A percentile compares a stretch with the other conserved stretches of the same genome.
Evolutionary conservation across 495 filamentous ascomycete species (phyloP).

Genomic region (Tuber brumale): DNA sequence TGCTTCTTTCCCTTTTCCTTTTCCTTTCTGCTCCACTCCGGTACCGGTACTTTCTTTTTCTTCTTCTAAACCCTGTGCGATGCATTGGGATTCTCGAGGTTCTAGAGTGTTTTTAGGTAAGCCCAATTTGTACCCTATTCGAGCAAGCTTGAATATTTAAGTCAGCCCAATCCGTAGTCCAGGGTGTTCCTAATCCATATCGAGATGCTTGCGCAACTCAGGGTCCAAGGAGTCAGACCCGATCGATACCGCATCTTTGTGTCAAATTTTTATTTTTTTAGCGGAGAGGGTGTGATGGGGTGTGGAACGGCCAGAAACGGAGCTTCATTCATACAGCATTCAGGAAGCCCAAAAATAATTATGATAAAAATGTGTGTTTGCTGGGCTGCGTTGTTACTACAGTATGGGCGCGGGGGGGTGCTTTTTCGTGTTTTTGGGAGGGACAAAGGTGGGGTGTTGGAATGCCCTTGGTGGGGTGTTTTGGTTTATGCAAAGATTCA

Average conservation of each 20-base stretch:
- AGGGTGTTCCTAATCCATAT: slow-evolving; percentile 1
- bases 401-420: neutral
- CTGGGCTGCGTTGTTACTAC: slow-evolving; percentile 21
- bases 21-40: slow-evolving; percentile 14
- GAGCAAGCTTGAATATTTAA: neutral
- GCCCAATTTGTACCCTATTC: neutral
- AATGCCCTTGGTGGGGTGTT: slow-evolving; percentile 20
- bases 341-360: slow-evolving; percentile 30
- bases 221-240: slow-evolving; percentile 20
- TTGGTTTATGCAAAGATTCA: slow-evolving; percentile 9
- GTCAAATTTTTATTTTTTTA: slow-evolving; percentile 25
- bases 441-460: slow-evolving; percentile 20
- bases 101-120: slow-evolving; percentile 3
- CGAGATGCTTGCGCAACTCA: slow-evolving; percentile 37
- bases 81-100: neutral
- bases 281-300: slow-evolving; percentile 27
- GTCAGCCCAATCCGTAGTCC: neutral
- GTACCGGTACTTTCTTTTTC: neutral
- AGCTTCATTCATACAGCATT: slow-evolving; percentile 11
- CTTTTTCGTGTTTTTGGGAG: neutral
- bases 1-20: slow-evolving; percentile 12
- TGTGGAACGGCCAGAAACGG: slow-evolving; percentile 22
- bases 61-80: neutral
- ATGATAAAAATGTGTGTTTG: slow-evolving; percentile 16
- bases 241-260: slow-evolving; percentile 16